These are phyloP conservation scores for Hygrocybe coccinea DNA, from an alignment of 768 basidiomycete genomes.

Conservation along the genomic window DNA sequence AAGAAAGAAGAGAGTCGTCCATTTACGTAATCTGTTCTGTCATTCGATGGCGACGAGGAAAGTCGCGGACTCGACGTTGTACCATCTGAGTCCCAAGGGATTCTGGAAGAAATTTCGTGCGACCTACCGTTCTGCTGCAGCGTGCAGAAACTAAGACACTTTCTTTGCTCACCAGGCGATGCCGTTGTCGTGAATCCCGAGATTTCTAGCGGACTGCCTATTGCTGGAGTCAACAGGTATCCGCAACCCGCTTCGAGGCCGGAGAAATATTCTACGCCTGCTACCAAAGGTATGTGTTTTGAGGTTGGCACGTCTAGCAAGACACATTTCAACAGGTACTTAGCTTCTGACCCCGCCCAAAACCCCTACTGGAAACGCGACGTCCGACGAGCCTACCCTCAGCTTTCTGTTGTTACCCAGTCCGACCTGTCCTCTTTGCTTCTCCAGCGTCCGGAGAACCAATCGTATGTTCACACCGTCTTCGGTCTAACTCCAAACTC, in stretches of 20 bases:
- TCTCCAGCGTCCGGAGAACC: constrained; percentile 66
- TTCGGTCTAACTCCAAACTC: neutral
- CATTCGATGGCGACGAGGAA: constrained; percentile 65
- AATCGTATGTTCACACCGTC: constrained; percentile 48
- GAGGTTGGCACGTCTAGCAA: neutral
- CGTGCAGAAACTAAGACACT: constrained; percentile 3
- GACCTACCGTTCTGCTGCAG: constrained; percentile 26
- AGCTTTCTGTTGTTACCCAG: constrained; percentile 85
- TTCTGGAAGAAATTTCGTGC: constrained; percentile 96
- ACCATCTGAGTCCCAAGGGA: constrained; percentile 83
- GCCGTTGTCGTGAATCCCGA: constrained; percentile 80
- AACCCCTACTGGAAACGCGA: constrained; percentile 97
- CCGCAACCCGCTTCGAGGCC: constrained; percentile 87
- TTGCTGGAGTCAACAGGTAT: constrained; percentile 65
- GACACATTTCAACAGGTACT: neutral
- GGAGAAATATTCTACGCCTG: constrained; percentile 81
- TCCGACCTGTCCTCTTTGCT: constrained; percentile 73
- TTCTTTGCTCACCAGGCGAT: constrained; percentile 53
- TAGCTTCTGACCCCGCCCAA: constrained; percentile 81
- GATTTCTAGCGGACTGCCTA: constrained; percentile 85
- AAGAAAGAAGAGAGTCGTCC: neutral
- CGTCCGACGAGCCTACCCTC: constrained; percentile 88
- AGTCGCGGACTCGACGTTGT: constrained; percentile 82
- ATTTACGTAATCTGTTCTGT: constrained; percentile 4
- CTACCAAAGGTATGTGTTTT: constrained; percentile 65